These are phyloP conservation scores for Blepharisma stoltei DNA, from an alignment of 73 alveolate species.

Conservation along the genomic window DNA sequence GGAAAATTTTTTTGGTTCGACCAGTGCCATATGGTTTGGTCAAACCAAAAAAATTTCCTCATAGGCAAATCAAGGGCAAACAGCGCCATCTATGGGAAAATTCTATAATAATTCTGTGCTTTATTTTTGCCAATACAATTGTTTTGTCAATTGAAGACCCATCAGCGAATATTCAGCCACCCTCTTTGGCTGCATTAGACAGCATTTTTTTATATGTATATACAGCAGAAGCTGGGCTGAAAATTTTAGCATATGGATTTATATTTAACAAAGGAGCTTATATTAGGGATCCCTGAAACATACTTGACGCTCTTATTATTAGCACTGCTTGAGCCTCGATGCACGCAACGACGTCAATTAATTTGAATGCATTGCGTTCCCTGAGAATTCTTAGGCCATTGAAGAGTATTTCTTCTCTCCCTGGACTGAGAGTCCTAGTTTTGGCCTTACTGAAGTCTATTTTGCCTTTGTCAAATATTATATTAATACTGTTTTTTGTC, in stretches of 20 bases:
- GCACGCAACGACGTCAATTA: slow-evolving; percentile 26
- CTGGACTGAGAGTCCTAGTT: slow-evolving; percentile 48
- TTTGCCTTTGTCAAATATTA: slow-evolving; percentile 66
- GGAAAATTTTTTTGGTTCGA: no score
- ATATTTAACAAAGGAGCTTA: slow-evolving; percentile 49
- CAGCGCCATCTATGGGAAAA: no score
- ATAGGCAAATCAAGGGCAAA: no score
- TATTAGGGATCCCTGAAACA: slow-evolving; percentile 72
- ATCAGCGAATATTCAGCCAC: neutral
- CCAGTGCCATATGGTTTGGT: no score
- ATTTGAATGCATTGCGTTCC: slow-evolving; percentile 11
- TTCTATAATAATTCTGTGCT: neutral
- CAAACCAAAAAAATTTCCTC: no score
- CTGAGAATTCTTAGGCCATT: slow-evolving; percentile 40
- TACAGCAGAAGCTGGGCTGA: slow-evolving; percentile 53
- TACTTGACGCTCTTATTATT: slow-evolving; percentile 65
- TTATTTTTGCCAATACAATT: neutral
- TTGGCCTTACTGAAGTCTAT: slow-evolving; percentile 41
- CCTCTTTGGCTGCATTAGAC: neutral
- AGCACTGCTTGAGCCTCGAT: slow-evolving; percentile 41
- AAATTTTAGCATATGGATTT: slow-evolving; percentile 63
- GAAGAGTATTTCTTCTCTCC: slow-evolving; percentile 41
- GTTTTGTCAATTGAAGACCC: neutral
- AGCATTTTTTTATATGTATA: slow-evolving; percentile 45
- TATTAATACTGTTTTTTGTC: slow-evolving; percentile 73